Conservation (phyloP, 768 basidiomycete species). For the Naganishia vishniacii region DNA sequence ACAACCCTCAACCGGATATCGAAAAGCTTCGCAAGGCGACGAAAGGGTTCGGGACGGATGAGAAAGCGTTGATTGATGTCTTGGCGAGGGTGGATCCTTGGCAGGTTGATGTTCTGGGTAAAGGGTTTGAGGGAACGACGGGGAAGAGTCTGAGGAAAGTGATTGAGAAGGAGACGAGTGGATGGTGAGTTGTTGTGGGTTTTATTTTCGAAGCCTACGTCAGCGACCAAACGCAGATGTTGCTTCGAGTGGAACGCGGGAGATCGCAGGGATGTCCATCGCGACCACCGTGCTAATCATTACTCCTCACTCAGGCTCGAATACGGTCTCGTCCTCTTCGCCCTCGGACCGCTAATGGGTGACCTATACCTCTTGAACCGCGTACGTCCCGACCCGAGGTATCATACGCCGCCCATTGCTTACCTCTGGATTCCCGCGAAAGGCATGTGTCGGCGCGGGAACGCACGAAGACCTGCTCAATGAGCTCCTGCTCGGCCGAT, state of each 20-base stretch:
- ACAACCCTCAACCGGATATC: constrained; percentile 46
- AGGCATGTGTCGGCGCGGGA: constrained; percentile 45
- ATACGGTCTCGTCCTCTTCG: constrained; percentile 44
- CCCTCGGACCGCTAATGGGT: constrained; percentile 45
- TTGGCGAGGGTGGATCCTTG: constrained; percentile 43
- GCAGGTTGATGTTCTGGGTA: constrained; percentile 44
- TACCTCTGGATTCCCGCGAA: background rate
- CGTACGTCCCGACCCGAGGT: background rate
- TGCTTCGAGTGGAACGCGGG: background rate
- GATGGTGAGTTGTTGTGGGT: constrained; percentile 48
- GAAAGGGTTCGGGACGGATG: constrained; percentile 48
- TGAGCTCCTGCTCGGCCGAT: constrained; percentile 46
- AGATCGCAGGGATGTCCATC: no score
- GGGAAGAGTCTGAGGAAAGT: constrained; percentile 42
- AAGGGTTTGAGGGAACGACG: constrained; percentile 45
- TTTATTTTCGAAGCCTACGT: no score
- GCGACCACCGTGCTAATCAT: no score
- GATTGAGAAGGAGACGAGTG: constrained; percentile 47
- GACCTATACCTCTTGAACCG: constrained; percentile 45
- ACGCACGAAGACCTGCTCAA: constrained; percentile 49
- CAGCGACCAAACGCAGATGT: no score
- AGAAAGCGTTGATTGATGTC: constrained; percentile 42
- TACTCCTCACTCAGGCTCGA: constrained; percentile 28
- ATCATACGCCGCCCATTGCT: background rate
- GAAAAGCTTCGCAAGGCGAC: constrained; percentile 49